Percentiles rank a stretch among this genome's conserved stretches.
Conservation (phyloP, 164 flowering plant species). For the Vitis vinifera region ASM3070453v1 NC_081819.1:21635001-21635500, state of each 20-base stretch:
- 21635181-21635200: slow-evolving; percentile 56
- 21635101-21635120: slow-evolving; percentile 54
- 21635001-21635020: neutral
- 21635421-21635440: no score
- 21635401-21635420: no score
- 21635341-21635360: no score
- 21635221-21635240: neutral
- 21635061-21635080: neutral
- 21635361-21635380: no score
- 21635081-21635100: slow-evolving; percentile 31
- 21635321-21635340: no score
- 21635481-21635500: no score
- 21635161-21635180: slow-evolving; percentile 61
- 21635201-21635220: slow-evolving; percentile 12
- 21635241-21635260: neutral
- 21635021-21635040: neutral
- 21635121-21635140: slow-evolving; percentile 56
- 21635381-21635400: no score
- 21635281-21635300: neutral
- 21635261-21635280: neutral
- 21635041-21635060: neutral
- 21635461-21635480: no score
- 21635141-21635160: slow-evolving; percentile 57
- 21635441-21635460: no score
- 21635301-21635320: no score